Evolutionary conservation across 257 asterid genomes (phyloP), one percentile per base, ranked within the genome.

Genomic region (Fraxinus anomala): DNA sequence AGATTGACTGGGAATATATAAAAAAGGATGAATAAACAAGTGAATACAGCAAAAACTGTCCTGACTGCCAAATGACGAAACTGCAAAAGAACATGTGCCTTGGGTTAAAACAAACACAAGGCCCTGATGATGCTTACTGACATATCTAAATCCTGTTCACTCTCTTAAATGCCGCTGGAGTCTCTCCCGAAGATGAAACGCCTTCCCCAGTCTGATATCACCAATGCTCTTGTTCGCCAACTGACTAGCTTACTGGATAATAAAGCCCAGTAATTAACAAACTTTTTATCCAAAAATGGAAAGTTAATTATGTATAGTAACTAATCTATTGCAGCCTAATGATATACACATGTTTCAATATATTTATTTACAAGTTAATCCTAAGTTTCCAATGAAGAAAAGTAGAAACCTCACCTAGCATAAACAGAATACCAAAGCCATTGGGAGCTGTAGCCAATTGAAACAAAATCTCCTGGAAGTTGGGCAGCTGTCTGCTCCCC

Each of bases 351-450:
- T n/a, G 5, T 49, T 24, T 73, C 30, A 0, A 68, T 42, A 2
- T 68, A 28, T 51, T 36, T 31, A 26, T 26, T 73, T 40, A 26
- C 30, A 31, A 42, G 44, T 16, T 51, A 40, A 72, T 31, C 30
- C 17, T 17, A 24, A 67, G 21, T 26, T 39, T 39, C 63, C 5
- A 69, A 42, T 11, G 16, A 42, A 40, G 5, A 54, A 24, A 24
- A 34, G 59, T 1, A 71, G 72, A 80, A 13, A 73, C 65, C 1
- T 77, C 70, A 84, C 90, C 90, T 87, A 24, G 89, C 91, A 59
- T 87, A 87, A 1, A 87, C 87, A 68, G 89, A 87, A 70, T 87
- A 87, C 90, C 91, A 87, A 6, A 87, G 89, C 91, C 91, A 87
- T 76, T 87, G 91, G 28, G 89, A 81, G 81, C 89, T 87, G 40